Evolutionary conservation across 2,329 filamentous ascomycete species (phyloP).

Genomic region (Lachnellula suecica): DNA sequence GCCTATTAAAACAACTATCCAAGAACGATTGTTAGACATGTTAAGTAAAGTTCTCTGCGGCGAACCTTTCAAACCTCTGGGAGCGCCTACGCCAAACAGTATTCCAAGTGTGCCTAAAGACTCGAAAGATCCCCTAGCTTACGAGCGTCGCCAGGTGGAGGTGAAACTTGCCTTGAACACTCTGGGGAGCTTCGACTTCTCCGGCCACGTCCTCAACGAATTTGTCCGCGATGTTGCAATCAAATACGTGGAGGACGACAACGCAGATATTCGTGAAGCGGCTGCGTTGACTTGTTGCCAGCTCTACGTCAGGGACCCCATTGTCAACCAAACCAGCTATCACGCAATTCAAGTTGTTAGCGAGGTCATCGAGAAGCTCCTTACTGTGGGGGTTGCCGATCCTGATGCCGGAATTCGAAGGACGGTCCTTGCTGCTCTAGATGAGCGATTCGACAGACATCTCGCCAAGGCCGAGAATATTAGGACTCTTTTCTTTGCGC

Average conservation of each 20-base stretch:
- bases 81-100: conserved; percentile 82
- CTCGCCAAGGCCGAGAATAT: conserved; percentile 98
- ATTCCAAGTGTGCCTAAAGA: conserved; percentile 85
- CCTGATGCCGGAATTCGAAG: conserved; percentile 83
- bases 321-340: conserved; percentile 95
- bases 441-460: conserved; percentile 92
- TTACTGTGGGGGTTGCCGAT: conserved; percentile 93
- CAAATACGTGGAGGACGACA: conserved; percentile 96
- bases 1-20: conserved; percentile 87
- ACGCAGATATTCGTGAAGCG: conserved; percentile 88
- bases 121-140: conserved; percentile 77
- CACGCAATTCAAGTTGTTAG: conserved; percentile 96
- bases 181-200: conserved; percentile 96
- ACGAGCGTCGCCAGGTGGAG: conserved; percentile 78
- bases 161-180: conserved; percentile 93
- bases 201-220: conserved; percentile 89
- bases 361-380: conserved; percentile 93
- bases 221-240: conserved; percentile 98
- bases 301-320: conserved; percentile 93
- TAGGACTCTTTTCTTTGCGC: conserved; percentile 86
- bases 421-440: conserved; percentile 85
- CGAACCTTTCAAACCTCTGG: conserved; percentile 87
- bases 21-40: conserved; percentile 91
- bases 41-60: conserved; percentile 91
- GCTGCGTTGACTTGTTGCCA: conserved; percentile 97